A percentile compares a stretch with the other conserved stretches of the same genome.
Evolutionary conservation across 331 rosid species (phyloP).

Genomic region (Erythrophleum ivorense): DNA sequence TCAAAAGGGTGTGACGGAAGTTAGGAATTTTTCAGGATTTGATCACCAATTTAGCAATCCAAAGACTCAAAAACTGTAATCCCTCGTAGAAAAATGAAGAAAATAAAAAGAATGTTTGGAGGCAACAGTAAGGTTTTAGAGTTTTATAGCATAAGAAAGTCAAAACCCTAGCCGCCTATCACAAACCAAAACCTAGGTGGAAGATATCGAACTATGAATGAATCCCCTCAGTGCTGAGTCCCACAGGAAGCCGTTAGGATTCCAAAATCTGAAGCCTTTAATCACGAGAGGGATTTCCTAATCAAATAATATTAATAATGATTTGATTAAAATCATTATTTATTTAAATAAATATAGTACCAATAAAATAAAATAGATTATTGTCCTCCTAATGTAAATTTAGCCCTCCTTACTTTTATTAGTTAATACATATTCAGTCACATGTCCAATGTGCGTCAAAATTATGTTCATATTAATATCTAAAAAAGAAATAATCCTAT

Average conservation of each 20-base stretch:
- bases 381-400: too few relatives aligned
- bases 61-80: not conserved
- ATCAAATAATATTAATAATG: not conserved
- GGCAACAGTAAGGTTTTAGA: slow-evolving; percentile 40
- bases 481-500: too few relatives aligned
- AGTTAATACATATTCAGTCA: too few relatives aligned
- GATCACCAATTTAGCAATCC: slow-evolving; percentile 17
- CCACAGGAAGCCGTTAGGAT: not conserved
- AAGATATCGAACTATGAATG: not conserved
- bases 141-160: slow-evolving; percentile 11
- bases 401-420: too few relatives aligned
- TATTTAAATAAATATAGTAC: too few relatives aligned
- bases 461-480: not conserved
- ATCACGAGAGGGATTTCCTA: not conserved
- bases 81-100: not conserved
- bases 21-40: not conserved
- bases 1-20: slow-evolving; percentile 5
- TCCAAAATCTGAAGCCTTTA: not conserved
- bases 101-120: slow-evolving; percentile 5
- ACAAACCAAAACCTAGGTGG: slow-evolving; percentile 28
- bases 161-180: slow-evolving; percentile 68
- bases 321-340: not conserved
- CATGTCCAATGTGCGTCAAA: not conserved
- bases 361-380: too few relatives aligned
- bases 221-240: not conserved